Evolutionary conservation across 805 yeast species (phyloP), one percentile per base, ranked within the genome.

Genomic region (Pichia membranifaciens): DNA sequence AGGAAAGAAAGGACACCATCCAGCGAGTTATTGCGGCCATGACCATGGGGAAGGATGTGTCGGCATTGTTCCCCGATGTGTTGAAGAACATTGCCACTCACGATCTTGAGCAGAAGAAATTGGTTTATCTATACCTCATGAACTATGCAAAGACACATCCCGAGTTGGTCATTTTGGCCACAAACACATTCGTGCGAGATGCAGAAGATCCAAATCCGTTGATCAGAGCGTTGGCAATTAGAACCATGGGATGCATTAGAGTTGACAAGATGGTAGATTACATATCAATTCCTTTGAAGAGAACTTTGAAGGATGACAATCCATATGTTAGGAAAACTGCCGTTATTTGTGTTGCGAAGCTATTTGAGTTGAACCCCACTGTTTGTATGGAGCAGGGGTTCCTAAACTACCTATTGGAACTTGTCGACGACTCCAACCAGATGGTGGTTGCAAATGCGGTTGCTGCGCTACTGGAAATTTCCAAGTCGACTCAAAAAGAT

Each of bases 241-340:
- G 99, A 60, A 93, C 99, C 12, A 93, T 93, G 99, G 98, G 99
- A 0, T 91, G 97, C 70, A 89, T 93, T 43, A 73, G 98, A 39
- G 98, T 93, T 17, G 95, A 87, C 60, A 90, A 86, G 65, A 90
- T 93, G 81, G 87, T 89, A 38, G 98, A 91, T 62, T 93, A 93
- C 63, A 79, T 93, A 81, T 93, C 88, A 53, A 82, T 84, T 18
- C 99, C 99, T 0, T 71, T 93, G 54, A 81, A 82, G 53, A 76
- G 86, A 57, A 90, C 98, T 1, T 70, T 93, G 56, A 75, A 73
- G 49, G 99, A 93, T 68, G 97, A 90, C 60, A 90, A 90, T 62
- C 98, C 99, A 1, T 93, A 93, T 62, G 99, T 93, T 43, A 76
- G 99, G 53, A 93, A 95, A 60, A 93, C 99, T 1, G 99, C 99